These are phyloP conservation scores for Malbranchea zuffiana DNA, from an alignment of 2,329 filamentous ascomycete species.

Conservation along the genomic window DNA sequence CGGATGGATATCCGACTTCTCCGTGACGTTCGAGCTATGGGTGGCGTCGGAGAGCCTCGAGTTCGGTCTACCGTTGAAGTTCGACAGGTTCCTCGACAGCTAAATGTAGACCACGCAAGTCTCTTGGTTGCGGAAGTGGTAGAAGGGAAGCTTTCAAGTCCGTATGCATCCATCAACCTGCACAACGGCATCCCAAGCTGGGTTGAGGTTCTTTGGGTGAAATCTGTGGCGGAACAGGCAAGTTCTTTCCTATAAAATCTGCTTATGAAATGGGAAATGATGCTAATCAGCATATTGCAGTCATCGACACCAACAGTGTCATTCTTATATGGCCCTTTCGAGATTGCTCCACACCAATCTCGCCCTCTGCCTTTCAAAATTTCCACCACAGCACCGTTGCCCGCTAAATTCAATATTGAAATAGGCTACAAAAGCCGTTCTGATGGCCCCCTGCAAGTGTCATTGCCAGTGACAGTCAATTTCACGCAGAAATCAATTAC, in stretches of 20 bases:
- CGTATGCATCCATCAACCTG: conserved; percentile 39
- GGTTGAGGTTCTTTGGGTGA: conserved; percentile 17
- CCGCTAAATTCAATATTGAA: conserved; percentile 14
- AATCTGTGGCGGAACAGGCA: conserved; percentile 13
- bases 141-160: conserved; percentile 36
- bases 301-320: background rate
- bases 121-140: conserved; percentile 44
- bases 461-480: conserved; percentile 15
- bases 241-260: background rate
- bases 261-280: background rate
- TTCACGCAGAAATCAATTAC: conserved; percentile 21
- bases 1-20: conserved; percentile 43
- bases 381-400: conserved; percentile 1
- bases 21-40: conserved; percentile 47
- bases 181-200: conserved; percentile 33
- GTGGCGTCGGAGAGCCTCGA: conserved; percentile 39
- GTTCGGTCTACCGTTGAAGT: conserved; percentile 34
- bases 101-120: conserved; percentile 25
- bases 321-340: conserved; percentile 2
- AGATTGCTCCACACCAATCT: conserved; percentile 25
- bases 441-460: conserved; percentile 2
- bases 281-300: background rate
- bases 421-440: conserved; percentile 14
- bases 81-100: conserved; percentile 18
- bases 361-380: conserved; percentile 26